These are phyloP conservation scores for Dendrostoma leiphaemia DNA, from an alignment of 2,329 filamentous ascomycete genomes.

Conservation along the genomic window DNA sequence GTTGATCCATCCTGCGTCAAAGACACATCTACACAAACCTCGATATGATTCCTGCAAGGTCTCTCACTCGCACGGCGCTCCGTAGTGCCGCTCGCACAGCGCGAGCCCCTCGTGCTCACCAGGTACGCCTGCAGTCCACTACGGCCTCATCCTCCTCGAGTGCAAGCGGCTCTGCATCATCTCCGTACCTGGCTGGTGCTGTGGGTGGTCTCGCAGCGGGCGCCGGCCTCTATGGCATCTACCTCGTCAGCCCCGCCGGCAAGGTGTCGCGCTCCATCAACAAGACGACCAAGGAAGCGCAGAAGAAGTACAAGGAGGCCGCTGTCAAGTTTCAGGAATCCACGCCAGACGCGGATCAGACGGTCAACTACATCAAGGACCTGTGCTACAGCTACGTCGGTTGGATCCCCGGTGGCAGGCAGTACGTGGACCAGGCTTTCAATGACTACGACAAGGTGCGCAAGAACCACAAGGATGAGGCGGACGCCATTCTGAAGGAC, in stretches of 20 bases:
- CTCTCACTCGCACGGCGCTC: slow-evolving; percentile 10
- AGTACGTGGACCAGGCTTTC: slow-evolving; percentile 68
- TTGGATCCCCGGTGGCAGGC: slow-evolving; percentile 69
- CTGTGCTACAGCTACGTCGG: slow-evolving; percentile 67
- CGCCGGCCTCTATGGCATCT: slow-evolving; percentile 14
- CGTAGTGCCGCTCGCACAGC: slow-evolving; percentile 8
- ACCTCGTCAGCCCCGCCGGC: slow-evolving; percentile 32
- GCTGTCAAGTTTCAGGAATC: slow-evolving; percentile 59
- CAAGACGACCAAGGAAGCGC: slow-evolving; percentile 48
- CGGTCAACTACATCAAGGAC: slow-evolving; percentile 62
- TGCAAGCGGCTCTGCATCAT: background rate
- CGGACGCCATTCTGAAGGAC: slow-evolving; percentile 65
- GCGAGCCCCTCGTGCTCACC: slow-evolving; percentile 2
- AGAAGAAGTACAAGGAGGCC: slow-evolving; percentile 58
- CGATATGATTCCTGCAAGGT: slow-evolving; percentile 15
- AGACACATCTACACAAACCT: no score
- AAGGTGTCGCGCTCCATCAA: slow-evolving; percentile 24
- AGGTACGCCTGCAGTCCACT: slow-evolving; percentile 16
- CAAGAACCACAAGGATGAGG: slow-evolving; percentile 66
- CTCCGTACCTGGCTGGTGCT: slow-evolving; percentile 5
- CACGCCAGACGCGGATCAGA: slow-evolving; percentile 65
- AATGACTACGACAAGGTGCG: slow-evolving; percentile 68
- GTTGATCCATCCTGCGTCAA: no score
- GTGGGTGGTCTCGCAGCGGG: slow-evolving; percentile 13
- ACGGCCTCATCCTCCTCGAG: slow-evolving; percentile 9